Conservation (phyloP, 2,329 filamentous ascomycete species). For the Trichoderma asperellum region DNA sequence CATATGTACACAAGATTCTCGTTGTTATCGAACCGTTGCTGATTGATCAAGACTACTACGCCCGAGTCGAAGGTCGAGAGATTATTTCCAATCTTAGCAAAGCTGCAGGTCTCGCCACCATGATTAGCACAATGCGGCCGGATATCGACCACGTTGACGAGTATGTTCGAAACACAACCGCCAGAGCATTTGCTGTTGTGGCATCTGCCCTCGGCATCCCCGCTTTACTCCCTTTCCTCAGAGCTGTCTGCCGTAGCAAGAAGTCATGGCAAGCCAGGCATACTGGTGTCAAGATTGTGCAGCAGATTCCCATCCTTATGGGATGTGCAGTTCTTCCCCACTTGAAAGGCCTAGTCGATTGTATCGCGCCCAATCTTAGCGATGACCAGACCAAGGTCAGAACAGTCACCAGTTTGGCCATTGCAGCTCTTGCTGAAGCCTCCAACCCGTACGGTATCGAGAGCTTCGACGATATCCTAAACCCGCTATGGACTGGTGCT, state of each 20-base stretch:
- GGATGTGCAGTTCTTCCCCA: conserved; percentile 95
- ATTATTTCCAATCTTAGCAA: conserved; percentile 99
- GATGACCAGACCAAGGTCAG: conserved; percentile 98
- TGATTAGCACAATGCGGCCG: conserved; percentile 99
- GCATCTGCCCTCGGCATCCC: conserved; percentile 95
- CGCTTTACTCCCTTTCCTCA: conserved; percentile 88
- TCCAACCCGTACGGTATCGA: conserved; percentile 99
- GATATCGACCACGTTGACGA: conserved; percentile 99
- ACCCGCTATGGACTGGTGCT: conserved; percentile 94
- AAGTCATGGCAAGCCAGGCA: conserved; percentile 99
- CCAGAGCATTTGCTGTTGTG: conserved; percentile 94
- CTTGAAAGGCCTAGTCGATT: conserved; percentile 93
- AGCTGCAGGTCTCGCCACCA: conserved; percentile 92
- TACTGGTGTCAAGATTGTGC: conserved; percentile 98
- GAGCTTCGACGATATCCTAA: conserved; percentile 96
- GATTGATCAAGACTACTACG: conserved; percentile 99
- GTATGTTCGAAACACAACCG: conserved; percentile 97
- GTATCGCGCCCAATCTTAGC: conserved; percentile 92
- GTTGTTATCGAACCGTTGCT: conserved; percentile 99
- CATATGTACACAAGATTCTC: conserved; percentile 96
- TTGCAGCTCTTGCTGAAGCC: conserved; percentile 92
- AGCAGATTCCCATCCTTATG: conserved; percentile 98
- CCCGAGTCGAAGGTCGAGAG: conserved; percentile 94
- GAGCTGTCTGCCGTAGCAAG: conserved; percentile 95
- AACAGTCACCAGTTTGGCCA: conserved; percentile 92